Conservation (phyloP, 2,329 filamentous ascomycete species). For the Pestalotiopsis sp. region DNA sequence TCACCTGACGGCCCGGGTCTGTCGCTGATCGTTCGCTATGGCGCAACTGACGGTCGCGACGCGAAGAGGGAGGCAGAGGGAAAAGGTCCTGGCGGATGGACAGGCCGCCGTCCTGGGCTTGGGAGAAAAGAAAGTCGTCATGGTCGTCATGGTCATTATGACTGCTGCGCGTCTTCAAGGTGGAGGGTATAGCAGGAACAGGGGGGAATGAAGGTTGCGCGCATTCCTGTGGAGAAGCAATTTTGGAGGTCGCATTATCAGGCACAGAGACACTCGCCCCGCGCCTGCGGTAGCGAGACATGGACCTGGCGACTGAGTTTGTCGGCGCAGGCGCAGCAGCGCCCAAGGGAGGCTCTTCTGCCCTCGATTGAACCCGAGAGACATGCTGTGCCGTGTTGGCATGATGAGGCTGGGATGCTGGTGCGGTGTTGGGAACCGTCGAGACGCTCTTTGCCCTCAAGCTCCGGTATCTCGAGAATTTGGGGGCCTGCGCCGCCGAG, state of each 20-base stretch:
- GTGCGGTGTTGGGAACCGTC: constrained; percentile 22
- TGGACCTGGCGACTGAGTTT: constrained; percentile 31
- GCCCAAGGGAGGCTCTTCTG: neutral
- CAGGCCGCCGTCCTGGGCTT: constrained; percentile 17
- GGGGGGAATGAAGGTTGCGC: constrained; percentile 20
- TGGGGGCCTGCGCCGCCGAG: constrained; percentile 17
- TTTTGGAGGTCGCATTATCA: constrained; percentile 26
- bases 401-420: constrained; percentile 11
- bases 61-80: constrained; percentile 7
- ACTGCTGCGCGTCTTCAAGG: constrained; percentile 16
- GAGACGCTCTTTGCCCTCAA: constrained; percentile 31
- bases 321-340: constrained; percentile 15
- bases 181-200: constrained; percentile 30
- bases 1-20: constrained; percentile 17
- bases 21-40: constrained; percentile 20
- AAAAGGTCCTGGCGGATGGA: constrained; percentile 12
- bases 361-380: constrained; percentile 11
- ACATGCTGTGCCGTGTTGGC: constrained; percentile 15
- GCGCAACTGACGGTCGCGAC: constrained; percentile 19
- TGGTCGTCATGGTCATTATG: constrained; percentile 6
- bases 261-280: constrained; percentile 25
- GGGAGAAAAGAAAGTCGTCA: constrained; percentile 18
- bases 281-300: constrained; percentile 34
- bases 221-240: constrained; percentile 14
- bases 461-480: constrained; percentile 35